Conservation (phyloP, 495 filamentous ascomycete species). For the Talaromyces thailandensis region DNA sequence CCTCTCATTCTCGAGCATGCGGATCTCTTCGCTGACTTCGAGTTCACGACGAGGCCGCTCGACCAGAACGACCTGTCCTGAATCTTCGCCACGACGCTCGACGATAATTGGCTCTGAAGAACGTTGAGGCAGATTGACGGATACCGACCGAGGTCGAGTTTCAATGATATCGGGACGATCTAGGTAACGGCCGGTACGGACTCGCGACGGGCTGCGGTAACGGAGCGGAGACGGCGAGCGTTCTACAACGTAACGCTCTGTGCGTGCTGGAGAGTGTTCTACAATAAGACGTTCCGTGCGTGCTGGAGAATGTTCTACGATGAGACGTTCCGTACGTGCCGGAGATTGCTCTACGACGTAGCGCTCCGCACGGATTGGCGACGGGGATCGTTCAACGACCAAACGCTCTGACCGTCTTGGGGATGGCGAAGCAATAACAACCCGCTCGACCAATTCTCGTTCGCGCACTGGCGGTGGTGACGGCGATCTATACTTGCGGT, state of each 20-base stretch:
- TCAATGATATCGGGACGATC: conserved; percentile 5
- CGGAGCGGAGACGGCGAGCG: conserved; percentile 4
- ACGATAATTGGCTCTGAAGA: conserved; percentile 22
- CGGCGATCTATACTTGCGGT: conserved; percentile 2
- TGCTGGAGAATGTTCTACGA: neutral
- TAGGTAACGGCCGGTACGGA: neutral
- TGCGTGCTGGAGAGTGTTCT: neutral
- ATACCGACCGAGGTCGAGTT: conserved; percentile 27
- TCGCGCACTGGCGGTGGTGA: conserved; percentile 1
- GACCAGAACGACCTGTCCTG: conserved; percentile 46
- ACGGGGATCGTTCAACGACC: neutral
- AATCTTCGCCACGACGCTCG: conserved; percentile 31
- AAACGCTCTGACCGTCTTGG: neutral
- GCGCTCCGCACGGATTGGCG: neutral
- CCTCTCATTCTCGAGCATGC: conserved; percentile 43
- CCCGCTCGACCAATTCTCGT: conserved; percentile 3
- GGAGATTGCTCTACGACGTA: conserved; percentile 1
- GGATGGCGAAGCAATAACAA: neutral
- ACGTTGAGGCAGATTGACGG: conserved; percentile 25
- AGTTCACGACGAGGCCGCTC: conserved; percentile 42
- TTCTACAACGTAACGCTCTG: neutral
- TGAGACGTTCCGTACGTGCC: neutral
- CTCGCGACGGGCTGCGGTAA: conserved; percentile 3
- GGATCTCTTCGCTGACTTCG: conserved; percentile 51
- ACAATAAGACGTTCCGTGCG: neutral